phyloP scores from a whole-genome alignment of 1,284 basidiomycete genomes.

The Melampsora abietis-canadensis region DNA sequence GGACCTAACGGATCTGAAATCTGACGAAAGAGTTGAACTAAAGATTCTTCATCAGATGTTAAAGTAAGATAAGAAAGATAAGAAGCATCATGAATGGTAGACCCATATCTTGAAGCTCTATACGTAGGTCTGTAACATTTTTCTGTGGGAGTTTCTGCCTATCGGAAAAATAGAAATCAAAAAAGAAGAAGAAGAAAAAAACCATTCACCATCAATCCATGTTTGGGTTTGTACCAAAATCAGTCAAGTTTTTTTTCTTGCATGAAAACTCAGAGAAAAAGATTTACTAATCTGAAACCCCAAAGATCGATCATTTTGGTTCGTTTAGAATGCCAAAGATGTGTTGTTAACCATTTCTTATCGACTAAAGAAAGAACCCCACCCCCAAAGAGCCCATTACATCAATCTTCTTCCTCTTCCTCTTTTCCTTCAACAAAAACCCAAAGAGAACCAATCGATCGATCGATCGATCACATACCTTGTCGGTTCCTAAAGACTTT shows the following conservation, averaged over 20 bases:
- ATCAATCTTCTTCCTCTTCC: neutral
- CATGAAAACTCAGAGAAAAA: neutral
- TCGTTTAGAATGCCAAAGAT: conserved; percentile 88
- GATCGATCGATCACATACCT: too few species aligned
- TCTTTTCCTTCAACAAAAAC: too few species aligned
- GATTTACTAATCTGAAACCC: conserved; percentile 74
- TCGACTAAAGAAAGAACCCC: too few species aligned
- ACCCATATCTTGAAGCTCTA: conserved; percentile 71
- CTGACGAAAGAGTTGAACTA: conserved; percentile 61
- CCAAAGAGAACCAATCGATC: too few species aligned
- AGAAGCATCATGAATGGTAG: conserved; percentile 80
- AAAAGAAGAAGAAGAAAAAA: too few species aligned
- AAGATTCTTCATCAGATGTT: conserved; percentile 61
- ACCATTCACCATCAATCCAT: too few species aligned
- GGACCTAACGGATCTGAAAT: conserved; percentile 46
- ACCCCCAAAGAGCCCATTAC: neutral
- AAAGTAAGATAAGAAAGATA: conserved; percentile 74
- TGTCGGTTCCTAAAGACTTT: conserved; percentile 21
- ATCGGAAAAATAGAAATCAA: neutral
- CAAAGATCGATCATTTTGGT: conserved; percentile 87
- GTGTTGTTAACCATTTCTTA: conserved; percentile 86
- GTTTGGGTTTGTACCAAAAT: too few species aligned
- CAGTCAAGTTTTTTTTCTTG: too few species aligned
- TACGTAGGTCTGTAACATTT: conserved; percentile 84
- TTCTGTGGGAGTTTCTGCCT: conserved; percentile 77